Percentiles rank a stretch among this genome's conserved stretches.
Conservation (phyloP, 2,329 filamentous ascomycete genomes). For the Fusarium nelsonii region DNA sequence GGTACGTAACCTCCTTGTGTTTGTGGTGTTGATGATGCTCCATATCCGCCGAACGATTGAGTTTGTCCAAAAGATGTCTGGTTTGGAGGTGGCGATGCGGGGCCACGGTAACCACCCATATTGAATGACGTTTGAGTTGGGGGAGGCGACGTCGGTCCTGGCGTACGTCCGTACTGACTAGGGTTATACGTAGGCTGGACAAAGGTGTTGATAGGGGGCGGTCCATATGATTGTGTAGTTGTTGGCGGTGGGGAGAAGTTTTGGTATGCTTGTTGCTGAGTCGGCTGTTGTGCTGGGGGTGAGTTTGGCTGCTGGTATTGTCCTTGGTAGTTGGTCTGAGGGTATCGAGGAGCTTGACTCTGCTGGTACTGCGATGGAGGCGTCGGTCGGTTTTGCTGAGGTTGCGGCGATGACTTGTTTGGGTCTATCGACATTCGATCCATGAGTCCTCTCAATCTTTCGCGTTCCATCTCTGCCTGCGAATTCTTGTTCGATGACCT, state of each 20-base stretch:
- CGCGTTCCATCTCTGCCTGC: constrained; percentile 85
- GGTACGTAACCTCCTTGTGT: constrained; percentile 62
- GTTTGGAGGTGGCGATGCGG: constrained; percentile 69
- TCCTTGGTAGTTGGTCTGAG: constrained; percentile 65
- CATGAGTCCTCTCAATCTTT: constrained; percentile 90
- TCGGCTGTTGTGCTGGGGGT: constrained; percentile 61
- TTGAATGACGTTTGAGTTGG: constrained; percentile 69
- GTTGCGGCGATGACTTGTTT: constrained; percentile 55
- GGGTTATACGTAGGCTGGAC: constrained; percentile 69
- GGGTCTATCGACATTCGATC: constrained; percentile 93
- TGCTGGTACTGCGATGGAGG: constrained; percentile 35
- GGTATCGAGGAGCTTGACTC: constrained; percentile 62
- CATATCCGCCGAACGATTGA: constrained; percentile 56
- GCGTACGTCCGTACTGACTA: constrained; percentile 68
- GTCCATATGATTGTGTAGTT: constrained; percentile 46
- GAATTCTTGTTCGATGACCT: constrained; percentile 70
- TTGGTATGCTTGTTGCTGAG: constrained; percentile 59
- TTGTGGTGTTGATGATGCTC: constrained; percentile 57
- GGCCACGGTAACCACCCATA: constrained; percentile 54
- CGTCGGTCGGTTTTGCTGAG: constrained; percentile 52
- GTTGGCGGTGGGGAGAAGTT: constrained; percentile 52
- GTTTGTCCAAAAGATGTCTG: constrained; percentile 62
- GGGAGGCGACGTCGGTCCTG: constrained; percentile 71
- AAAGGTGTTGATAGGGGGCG: constrained; percentile 59
- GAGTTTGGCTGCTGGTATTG: constrained; percentile 68